Evolutionary conservation across 495 filamentous ascomycete genomes (phyloP), one percentile per base, ranked within the genome.

Genomic region (Aspergillus saccharolyticus): DNA sequence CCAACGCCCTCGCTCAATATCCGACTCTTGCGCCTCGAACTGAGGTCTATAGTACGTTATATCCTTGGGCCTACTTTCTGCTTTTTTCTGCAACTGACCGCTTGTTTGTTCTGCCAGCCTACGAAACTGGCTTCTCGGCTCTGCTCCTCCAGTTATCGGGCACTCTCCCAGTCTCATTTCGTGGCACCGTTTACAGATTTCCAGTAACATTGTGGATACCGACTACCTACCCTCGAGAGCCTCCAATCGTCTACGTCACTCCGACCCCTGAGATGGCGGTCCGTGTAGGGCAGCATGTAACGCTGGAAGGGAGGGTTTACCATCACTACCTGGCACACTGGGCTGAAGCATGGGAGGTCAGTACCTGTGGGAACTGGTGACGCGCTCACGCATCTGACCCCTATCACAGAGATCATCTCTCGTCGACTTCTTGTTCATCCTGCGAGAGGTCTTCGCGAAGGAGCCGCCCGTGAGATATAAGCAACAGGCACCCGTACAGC

Each of bases 121-220:
- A 90, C 73, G 91, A 96, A 63, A 90, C 87, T 74, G 94, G 94
- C 61, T 79, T 80, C 58, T 90, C 90, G 16, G 89, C 92, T 45
- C 85, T 98, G 44, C 86, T 98, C 59, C 78, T 98, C 53, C 89
- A 89, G 58, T 80, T 98, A 21, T 82, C 83, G 55, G 94, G 94
- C 57, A 96, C 91, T 15, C 73, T 98, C 21, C 93, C 94, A 44
- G 90, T 94, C 47, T 68, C 75, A 53, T 98, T 96, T 74, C 89
- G 94, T 63, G 92, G 91, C 64, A 83, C 85, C 16, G 89, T 86
- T 14, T 98, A 97, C 72, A 85, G 89, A 54, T 96, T 97, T 57
- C 94, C 94, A 10, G 79, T 98, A 53, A 84, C 89, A 59, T 61
- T 97, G 82, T 98, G 95, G 95, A 81, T 98, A n/a, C 94, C 95